Evolutionary conservation across 2,329 filamentous ascomycete species (phyloP).

Genomic region (Fusarium nematophilum): DNA sequence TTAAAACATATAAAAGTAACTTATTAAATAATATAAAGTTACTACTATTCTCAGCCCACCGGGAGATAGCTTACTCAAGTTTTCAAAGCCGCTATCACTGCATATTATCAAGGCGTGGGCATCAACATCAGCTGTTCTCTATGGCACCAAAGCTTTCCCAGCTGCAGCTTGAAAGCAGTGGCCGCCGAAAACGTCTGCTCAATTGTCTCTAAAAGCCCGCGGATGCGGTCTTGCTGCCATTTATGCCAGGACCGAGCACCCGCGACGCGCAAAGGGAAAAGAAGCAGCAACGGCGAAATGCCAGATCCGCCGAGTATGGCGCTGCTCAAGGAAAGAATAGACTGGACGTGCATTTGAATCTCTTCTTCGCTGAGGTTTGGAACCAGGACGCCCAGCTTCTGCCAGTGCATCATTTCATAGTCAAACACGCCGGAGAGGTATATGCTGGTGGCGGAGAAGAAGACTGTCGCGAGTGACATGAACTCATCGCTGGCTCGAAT

Average conservation of each 20-base stretch:
- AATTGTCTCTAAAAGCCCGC: constrained; percentile 30
- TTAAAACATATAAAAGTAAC: too few relatives aligned
- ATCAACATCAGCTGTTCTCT: neutral
- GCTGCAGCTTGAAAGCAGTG: constrained; percentile 36
- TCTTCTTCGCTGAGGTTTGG: constrained; percentile 36
- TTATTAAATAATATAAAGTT: too few relatives aligned
- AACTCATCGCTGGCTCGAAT: constrained; percentile 9
- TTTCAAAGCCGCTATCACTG: too few relatives aligned
- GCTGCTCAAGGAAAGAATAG: constrained; percentile 38
- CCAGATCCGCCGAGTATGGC: constrained; percentile 29
- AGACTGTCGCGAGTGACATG: constrained; percentile 36
- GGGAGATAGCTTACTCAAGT: too few relatives aligned
- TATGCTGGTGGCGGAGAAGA: constrained; percentile 49
- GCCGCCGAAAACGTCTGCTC: constrained; percentile 44
- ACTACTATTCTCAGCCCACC: too few relatives aligned
- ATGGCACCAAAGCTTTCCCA: constrained; percentile 34
- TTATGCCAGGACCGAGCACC: constrained; percentile 44
- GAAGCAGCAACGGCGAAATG: constrained; percentile 47
- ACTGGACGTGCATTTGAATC: constrained; percentile 37
- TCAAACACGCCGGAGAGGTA: constrained; percentile 53
- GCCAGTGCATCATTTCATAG: constrained; percentile 49
- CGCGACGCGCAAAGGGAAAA: constrained; percentile 51
- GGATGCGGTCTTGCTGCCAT: constrained; percentile 39
- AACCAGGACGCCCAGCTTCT: constrained; percentile 28
- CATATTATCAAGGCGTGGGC: too few relatives aligned